Evolutionary conservation across 805 yeast genomes (phyloP), one percentile per base, ranked within the genome.

Genomic region (Kodamaea kakaduensis): DNA sequence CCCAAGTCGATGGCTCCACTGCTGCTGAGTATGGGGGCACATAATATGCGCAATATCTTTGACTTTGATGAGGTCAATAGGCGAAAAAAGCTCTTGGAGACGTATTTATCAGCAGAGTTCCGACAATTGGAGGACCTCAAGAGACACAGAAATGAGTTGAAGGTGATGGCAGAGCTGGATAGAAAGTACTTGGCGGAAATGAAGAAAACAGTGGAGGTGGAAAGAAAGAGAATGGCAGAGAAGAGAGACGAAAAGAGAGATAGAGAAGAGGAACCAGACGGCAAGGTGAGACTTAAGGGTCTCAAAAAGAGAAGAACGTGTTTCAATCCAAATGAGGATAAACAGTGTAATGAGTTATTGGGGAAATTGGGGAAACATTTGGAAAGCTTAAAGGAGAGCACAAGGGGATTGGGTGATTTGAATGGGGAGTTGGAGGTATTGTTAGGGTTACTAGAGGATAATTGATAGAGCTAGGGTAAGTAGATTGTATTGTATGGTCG

Each of bases 21-120:
- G 31, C 41, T 37, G 20, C 29, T 26, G 29, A 18, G 6, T 5
- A 13, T 19, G 4, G 29, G 19, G 5, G 7, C 27, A 10, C 29
- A 28, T 13, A 33, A 33, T 7, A 25, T 30, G 8, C 12, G 25
- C 7, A 49, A 43, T 17, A 44, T 58, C 3, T 42, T 61, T 7
- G 51, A 46, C 39, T 53, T 46, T 25, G 68, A 61, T 40, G 46
- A 39, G 9, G 36, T 58, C 16, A 31, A 38, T 6, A 38, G 58
- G 24, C 41, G 58, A 17, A 58, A 56, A 32, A 48, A 47, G 12
- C 48, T 46, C 22, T 24, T 62, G 29, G 71, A 66, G 37, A 58
- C 67, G 9, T 56, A 59, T 36, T 46, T 66, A 12, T 60, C 52
- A 61, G 70, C 71, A 2, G 72, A 67, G 41, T 28, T 56, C 22